Percentiles rank a stretch among this genome's conserved stretches.
phyloP scores from a whole-genome alignment of 2,329 filamentous ascomycete genomes.

The Aspergillus pseudoglaucus region DNA sequence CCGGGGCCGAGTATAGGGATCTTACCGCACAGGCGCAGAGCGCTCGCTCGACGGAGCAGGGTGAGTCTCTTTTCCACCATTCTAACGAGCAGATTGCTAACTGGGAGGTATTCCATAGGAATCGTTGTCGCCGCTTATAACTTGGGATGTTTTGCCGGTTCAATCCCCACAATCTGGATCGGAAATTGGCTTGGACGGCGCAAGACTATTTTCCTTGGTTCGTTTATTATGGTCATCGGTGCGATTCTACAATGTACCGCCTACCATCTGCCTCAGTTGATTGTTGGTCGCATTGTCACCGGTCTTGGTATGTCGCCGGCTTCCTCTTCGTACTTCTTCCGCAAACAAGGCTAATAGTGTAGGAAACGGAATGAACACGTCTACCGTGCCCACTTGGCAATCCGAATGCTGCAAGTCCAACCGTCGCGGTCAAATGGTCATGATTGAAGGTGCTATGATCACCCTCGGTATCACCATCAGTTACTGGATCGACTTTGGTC shows the following conservation, averaged over 20 bases:
- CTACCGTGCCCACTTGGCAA: conserved; percentile 48
- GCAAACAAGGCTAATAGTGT: not conserved
- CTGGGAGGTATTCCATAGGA: conserved; percentile 16
- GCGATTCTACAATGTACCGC: conserved; percentile 44
- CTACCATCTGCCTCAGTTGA: conserved; percentile 44
- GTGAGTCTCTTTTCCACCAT: conserved; percentile 11
- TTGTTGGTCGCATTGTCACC: conserved; percentile 47
- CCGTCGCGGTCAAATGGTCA: conserved; percentile 46
- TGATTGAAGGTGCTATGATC: conserved; percentile 49
- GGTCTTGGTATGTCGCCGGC: conserved; percentile 38
- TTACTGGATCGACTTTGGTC: conserved; percentile 48
- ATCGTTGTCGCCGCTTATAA: conserved; percentile 41
- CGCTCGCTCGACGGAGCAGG: conserved; percentile 31
- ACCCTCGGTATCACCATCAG: conserved; percentile 46
- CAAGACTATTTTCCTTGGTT: conserved; percentile 45
- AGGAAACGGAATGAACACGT: conserved; percentile 46
- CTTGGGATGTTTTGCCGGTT: conserved; percentile 47
- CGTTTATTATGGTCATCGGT: conserved; percentile 45
- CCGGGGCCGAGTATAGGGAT: conserved; percentile 8
- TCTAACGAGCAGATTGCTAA: too few species aligned
- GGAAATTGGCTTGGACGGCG: conserved; percentile 48
- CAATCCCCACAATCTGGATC: conserved; percentile 45
- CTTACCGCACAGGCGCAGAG: conserved; percentile 12
- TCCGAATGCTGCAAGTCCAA: conserved; percentile 48
- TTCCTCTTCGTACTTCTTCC: not conserved